Percentiles rank a stretch among this genome's conserved stretches.
Conservation (phyloP, 345 rosid species). For the Eucalyptus marginata region DNA sequence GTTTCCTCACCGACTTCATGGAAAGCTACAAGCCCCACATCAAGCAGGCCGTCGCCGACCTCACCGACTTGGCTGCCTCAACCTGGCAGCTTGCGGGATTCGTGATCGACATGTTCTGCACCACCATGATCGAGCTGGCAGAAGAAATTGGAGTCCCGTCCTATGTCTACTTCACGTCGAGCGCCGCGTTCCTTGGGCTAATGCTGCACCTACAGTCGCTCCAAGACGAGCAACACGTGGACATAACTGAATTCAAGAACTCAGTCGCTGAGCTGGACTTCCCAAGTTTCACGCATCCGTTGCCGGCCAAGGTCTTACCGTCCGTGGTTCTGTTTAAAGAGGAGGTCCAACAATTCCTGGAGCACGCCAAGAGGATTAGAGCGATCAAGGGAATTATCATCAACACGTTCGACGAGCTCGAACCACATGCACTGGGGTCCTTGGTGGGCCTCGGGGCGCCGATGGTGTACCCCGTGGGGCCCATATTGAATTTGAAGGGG, state of each 20-base stretch:
- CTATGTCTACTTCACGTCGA: constrained; percentile 30
- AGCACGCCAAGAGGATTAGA: not conserved
- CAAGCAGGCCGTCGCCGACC: not conserved
- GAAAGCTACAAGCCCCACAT: not conserved
- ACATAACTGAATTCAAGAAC: constrained; percentile 8
- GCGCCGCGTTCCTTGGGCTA: constrained; percentile 21
- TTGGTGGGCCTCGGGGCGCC: not conserved
- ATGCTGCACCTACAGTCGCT: constrained; percentile 2
- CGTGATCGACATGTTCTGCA: constrained; percentile 45
- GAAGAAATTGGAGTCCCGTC: constrained; percentile 22
- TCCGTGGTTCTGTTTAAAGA: not conserved
- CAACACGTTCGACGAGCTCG: not conserved
- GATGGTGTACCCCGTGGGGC: constrained; percentile 22
- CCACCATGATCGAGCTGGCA: constrained; percentile 34
- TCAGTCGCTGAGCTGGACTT: constrained; percentile 7
- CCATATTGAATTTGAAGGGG: constrained; percentile 19
- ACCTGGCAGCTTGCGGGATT: constrained; percentile 4
- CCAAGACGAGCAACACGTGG: not conserved
- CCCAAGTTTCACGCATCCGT: not conserved
- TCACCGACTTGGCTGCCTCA: not conserved
- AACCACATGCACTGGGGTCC: not conserved
- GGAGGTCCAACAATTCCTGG: not conserved
- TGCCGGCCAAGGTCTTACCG: not conserved
- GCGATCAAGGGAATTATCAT: not conserved
- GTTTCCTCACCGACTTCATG: not conserved